Evolutionary conservation across 306 rosid species (phyloP).

Genomic region (Medicago arabica): DNA sequence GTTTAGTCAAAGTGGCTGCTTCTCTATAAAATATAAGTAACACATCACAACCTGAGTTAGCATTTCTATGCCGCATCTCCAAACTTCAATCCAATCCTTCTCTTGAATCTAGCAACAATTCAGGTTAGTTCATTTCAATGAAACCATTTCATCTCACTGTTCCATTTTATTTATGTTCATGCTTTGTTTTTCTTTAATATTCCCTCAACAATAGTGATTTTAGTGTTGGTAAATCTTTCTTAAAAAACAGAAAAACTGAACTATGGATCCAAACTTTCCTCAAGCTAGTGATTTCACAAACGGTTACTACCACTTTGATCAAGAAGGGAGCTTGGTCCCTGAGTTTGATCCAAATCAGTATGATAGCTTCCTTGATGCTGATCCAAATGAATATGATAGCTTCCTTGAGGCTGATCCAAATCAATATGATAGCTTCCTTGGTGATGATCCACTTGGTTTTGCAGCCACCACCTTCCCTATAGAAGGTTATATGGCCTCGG

Average conservation of each 20-base stretch:
- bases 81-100: not conserved
- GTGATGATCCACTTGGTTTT: conserved; percentile 19
- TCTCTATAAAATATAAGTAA: not conserved
- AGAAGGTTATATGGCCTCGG: conserved; percentile 6
- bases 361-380: not conserved
- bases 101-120: not conserved
- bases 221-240: not conserved
- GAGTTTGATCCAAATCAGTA: conserved; percentile 14
- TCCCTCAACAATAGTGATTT: not conserved
- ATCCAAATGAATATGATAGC: conserved; percentile 14
- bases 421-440: not conserved
- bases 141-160: not conserved
- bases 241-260: not conserved
- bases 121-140: conserved; percentile 19
- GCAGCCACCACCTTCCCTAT: not conserved
- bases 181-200: not conserved
- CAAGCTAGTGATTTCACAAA: conserved; percentile 1
- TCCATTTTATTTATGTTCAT: not conserved
- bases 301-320: conserved; percentile 21
- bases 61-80: not conserved
- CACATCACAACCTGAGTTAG: not conserved
- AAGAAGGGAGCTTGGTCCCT: not conserved
- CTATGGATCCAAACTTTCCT: conserved; percentile 48
- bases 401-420: conserved; percentile 10
- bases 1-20: conserved; percentile 4